Evolutionary conservation across 257 asterid genomes (phyloP), one percentile per base, ranked within the genome.

Genomic region (Gardenia jasminoides): DNA sequence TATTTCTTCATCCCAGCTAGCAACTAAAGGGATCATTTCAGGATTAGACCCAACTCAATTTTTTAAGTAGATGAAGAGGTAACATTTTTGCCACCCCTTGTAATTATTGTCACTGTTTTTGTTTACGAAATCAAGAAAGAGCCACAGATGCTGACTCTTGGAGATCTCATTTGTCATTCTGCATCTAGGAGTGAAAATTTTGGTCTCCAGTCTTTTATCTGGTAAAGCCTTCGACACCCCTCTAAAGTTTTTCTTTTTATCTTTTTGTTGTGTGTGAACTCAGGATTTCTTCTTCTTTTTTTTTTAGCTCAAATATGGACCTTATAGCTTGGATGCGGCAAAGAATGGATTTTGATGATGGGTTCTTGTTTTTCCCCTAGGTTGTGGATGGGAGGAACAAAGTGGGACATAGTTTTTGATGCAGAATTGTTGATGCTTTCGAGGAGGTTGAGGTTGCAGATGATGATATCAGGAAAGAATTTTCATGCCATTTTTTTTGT

Each of bases 131-230:
- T 73, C 81, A 74, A 82, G 70, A 48, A 36, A 62, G 79, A 88
- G 82, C 80, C 80, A 94, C 92, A 97, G 98, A 92, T 84, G 85
- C 93, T 87, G 89, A 90, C 89, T 94, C 94, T 79, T 92, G 96
- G 95, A 92, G 92, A 80, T 90, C 90, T 85, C 97, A 94, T 85
- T 84, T 91, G 47, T 87, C 95, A n/a, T 77, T 94, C 94, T 82
- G 90, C 94, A n/a, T 88, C 98, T 79, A 90, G 82, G 90, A 89
- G 93, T 80, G 86, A 89, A 78, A 94, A 90, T 84, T 91, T 97
- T 48, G 92, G 91, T 84, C 87, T 88, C 75, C 97, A 90, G 83
- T 90, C 98, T n/a, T 86, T 94, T 97, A 94, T 92, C 97, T 82
- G 97, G 97, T 94, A 76, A 80, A 36, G 41, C 66, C 13, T 67